These are phyloP conservation scores for Lactarius tabidus DNA, from an alignment of 768 basidiomycete genomes.

Conservation along the genomic window DNA sequence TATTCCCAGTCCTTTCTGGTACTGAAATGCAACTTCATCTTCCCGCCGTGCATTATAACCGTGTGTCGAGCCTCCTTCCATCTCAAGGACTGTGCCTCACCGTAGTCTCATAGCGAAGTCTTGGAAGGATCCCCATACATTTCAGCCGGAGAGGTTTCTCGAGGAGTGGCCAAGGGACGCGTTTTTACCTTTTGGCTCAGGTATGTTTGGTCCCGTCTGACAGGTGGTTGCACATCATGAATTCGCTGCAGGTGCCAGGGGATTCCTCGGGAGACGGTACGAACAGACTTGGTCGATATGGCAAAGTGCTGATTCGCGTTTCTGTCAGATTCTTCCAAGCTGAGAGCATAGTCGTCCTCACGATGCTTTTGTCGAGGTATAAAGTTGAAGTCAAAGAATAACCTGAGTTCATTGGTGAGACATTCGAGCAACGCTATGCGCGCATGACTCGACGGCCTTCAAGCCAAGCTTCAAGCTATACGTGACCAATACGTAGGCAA, in stretches of 20 bases:
- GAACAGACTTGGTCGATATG: neutral
- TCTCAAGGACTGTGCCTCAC: neutral
- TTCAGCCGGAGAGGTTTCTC: slow-evolving; percentile 39
- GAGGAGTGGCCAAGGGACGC: slow-evolving; percentile 35
- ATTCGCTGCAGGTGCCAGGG: slow-evolving; percentile 18
- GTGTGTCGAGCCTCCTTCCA: slow-evolving; percentile 30
- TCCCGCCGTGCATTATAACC: slow-evolving; percentile 48
- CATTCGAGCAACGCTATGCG: slow-evolving; percentile 41
- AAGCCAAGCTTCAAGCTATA: neutral
- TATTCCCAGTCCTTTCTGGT: slow-evolving; percentile 43
- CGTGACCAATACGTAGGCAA: neutral
- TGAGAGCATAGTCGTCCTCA: slow-evolving; percentile 44
- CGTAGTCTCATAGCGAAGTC: slow-evolving; percentile 41
- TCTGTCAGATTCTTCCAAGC: slow-evolving; percentile 46
- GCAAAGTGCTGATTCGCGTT: neutral
- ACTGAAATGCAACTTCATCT: slow-evolving; percentile 37
- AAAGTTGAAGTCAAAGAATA: slow-evolving; percentile 49
- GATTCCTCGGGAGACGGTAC: slow-evolving; percentile 27
- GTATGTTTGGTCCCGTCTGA: neutral
- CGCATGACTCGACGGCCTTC: slow-evolving; percentile 11
- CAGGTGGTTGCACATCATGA: neutral
- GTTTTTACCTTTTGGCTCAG: slow-evolving; percentile 33
- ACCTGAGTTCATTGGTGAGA: slow-evolving; percentile 41
- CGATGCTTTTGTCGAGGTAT: slow-evolving; percentile 43
- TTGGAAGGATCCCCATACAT: slow-evolving; percentile 50